Base-by-base conservation (phyloP, 176 grass and related monocot genomes). In the Oryza officinalis region DNA sequence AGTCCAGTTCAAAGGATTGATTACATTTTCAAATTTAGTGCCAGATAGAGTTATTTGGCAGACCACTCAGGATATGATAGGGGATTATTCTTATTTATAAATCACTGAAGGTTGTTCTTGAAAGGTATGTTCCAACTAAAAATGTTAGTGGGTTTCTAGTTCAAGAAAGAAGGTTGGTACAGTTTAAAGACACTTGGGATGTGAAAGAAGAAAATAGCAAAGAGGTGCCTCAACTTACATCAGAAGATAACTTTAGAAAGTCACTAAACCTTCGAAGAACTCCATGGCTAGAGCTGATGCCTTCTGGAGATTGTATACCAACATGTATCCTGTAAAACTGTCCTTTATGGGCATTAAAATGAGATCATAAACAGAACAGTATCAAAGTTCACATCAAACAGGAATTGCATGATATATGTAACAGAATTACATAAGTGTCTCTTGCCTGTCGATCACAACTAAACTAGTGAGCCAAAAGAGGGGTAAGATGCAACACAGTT, bases 301-400 rank as follows among this genome's bases (percentile, higher is more conserved):
- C 97, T 91, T 99, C 93, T 65, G 97, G 89, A 79, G 97, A 99
- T 88, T 99, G 97, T 92, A 99, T 72, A 73, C 97, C 97, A 54
- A 96, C 78, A 91, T 99, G 91, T 87, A 99, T 89, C 89, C 97
- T 99, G 87, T 96, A 99, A 99, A 96, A 96, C 97, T 99, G 97
- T 92, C 83, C 84, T 95, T 94, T 92, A 94, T 89, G 78, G 80
- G 71, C 87, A 92, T 90, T 92, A 95, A 92, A 83, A 35, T 85
- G 13, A 64, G 41, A 72, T 87, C 30, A 57, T 27, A 47, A 35
- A 76, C 26, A 40, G 49, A 85, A 79, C 0, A 74, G 73, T 10
- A 25, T 50, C 4, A 18, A 81, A 83, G 32, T 84, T 81, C 57
- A 78, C 11, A 81, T 84, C 32, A 64, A 69, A 15, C 47, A 66